phyloP scores from a whole-genome alignment of 2,329 filamentous ascomycete species.

The Albophoma yamanashiensis region DNA sequence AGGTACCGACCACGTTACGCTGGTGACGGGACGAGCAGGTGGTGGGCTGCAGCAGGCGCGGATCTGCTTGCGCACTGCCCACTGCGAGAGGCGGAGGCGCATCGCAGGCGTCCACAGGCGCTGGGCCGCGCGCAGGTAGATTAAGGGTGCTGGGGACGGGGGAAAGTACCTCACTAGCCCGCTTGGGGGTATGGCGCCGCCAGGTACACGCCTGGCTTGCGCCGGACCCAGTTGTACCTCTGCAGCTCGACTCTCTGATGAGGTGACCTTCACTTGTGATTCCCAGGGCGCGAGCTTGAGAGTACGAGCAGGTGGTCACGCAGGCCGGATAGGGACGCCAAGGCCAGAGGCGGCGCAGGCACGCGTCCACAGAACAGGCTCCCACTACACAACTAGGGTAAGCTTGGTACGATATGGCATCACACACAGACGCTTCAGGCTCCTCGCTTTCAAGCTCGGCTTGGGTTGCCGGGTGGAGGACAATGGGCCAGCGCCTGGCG shows the following conservation, averaged over 20 bases:
- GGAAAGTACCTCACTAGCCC: not conserved
- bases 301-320: not conserved
- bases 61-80: not conserved
- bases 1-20: not conserved
- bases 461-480: not conserved
- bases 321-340: not conserved
- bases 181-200: not conserved
- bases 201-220: not conserved
- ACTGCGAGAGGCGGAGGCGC: not conserved
- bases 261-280: not conserved
- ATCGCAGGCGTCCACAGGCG: not conserved
- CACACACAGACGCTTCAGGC: not conserved
- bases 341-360: not conserved
- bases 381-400: not conserved
- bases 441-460: not conserved
- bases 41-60: not conserved
- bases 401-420: too few species aligned
- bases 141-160: not conserved
- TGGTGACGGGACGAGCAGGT: not conserved
- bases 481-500: not conserved
- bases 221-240: not conserved
- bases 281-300: not conserved
- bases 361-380: not conserved
- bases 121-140: not conserved
- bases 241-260: not conserved